Evolutionary conservation across 2,329 filamentous ascomycete genomes (phyloP).

Genomic region (Meredithiella fracta): DNA sequence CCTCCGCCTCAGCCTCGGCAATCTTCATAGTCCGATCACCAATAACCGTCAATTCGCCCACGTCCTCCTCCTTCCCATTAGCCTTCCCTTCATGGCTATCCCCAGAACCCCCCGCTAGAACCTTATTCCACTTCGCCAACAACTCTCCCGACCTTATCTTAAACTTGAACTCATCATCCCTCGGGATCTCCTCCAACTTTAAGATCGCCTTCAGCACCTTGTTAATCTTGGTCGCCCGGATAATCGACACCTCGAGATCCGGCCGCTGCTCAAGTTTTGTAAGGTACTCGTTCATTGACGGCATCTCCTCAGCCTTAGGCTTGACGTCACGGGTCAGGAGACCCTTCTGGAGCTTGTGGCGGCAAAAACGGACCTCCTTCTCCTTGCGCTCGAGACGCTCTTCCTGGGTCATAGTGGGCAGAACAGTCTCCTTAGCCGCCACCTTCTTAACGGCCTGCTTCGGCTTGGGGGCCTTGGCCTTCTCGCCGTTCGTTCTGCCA

Average conservation of each 20-base stretch:
- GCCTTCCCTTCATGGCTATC: slow-evolving; percentile 31
- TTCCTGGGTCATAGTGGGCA: slow-evolving; percentile 38
- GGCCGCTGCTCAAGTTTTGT: slow-evolving; percentile 62
- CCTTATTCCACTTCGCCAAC: slow-evolving; percentile 76
- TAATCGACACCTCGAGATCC: slow-evolving; percentile 77
- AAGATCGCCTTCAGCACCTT: slow-evolving; percentile 93
- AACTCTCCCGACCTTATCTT: slow-evolving; percentile 66
- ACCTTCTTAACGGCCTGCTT: slow-evolving; percentile 40
- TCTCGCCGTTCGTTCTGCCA: slow-evolving; percentile 33
- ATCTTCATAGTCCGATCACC: slow-evolving; percentile 25
- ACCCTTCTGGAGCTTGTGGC: slow-evolving; percentile 88
- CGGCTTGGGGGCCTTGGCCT: slow-evolving; percentile 36
- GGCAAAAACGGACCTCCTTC: slow-evolving; percentile 76
- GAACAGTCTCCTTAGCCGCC: slow-evolving; percentile 9
- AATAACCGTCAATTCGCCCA: slow-evolving; percentile 19
- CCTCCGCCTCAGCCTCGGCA: slow-evolving; percentile 23
- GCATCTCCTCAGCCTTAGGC: slow-evolving; percentile 77
- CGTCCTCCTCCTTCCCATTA: slow-evolving; percentile 26
- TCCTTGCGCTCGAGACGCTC: slow-evolving; percentile 44
- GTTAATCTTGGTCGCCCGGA: slow-evolving; percentile 89
- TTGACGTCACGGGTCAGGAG: slow-evolving; percentile 71
- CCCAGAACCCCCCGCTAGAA: slow-evolving; percentile 45
- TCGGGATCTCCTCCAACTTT: slow-evolving; percentile 71
- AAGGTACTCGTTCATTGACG: slow-evolving; percentile 59
- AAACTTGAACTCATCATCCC: slow-evolving; percentile 79